Evolutionary conservation across 345 rosid species (phyloP).

Genomic region (Hevea brasiliensis): DNA sequence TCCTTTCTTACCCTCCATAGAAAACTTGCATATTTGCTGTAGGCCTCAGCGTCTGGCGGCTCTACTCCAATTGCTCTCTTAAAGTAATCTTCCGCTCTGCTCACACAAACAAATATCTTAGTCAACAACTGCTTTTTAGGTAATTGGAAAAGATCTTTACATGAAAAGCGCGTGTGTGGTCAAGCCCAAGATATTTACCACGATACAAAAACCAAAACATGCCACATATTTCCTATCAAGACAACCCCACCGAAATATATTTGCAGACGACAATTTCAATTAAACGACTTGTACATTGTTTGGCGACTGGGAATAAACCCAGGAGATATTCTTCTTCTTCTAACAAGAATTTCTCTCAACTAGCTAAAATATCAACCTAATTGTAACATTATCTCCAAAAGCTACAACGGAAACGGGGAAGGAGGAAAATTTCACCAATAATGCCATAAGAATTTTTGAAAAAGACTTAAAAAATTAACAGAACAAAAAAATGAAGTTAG

Average conservation of each 20-base stretch:
- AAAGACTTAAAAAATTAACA: neutral
- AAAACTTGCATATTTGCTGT: slow-evolving; percentile 78
- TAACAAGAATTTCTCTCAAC: too few relatives aligned
- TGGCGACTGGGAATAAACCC: neutral
- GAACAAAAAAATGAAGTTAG: neutral
- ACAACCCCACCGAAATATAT: neutral
- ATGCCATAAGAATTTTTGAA: neutral
- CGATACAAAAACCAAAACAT: neutral
- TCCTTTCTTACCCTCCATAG: slow-evolving; percentile 76
- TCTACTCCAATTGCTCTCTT: slow-evolving; percentile 63
- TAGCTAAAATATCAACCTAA: too few relatives aligned
- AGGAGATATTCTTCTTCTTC: neutral
- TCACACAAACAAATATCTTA: neutral
- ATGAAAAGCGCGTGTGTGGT: slow-evolving; percentile 5
- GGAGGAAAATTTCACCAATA: too few relatives aligned
- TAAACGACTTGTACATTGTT: too few relatives aligned
- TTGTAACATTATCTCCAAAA: too few relatives aligned
- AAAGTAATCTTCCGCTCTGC: slow-evolving; percentile 86
- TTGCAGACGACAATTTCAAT: neutral
- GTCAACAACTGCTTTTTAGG: too few relatives aligned
- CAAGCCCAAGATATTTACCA: slow-evolving; percentile 27
- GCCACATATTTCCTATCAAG: slow-evolving; percentile 32
- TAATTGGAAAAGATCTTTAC: too few relatives aligned
- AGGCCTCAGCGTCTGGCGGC: slow-evolving; percentile 74
- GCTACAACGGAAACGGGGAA: too few relatives aligned